A percentile compares a stretch with the other conserved stretches of the same genome.
Conservation (phyloP, 2,329 filamentous ascomycete species). For the Aciculosporium take region DNA sequence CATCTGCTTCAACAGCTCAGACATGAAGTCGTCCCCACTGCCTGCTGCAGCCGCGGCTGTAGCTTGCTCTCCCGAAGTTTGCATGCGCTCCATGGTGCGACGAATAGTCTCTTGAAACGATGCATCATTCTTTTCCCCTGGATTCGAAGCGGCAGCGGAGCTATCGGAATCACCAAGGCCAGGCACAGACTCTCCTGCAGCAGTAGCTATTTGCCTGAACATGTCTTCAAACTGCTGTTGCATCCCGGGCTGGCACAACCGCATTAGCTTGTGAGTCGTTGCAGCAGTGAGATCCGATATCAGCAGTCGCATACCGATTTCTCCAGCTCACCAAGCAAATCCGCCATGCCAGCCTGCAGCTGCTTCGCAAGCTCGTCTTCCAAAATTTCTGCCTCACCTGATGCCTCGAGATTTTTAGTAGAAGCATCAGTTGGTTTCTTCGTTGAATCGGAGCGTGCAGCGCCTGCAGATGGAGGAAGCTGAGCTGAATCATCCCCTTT, state of each 20-base stretch:
- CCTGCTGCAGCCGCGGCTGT: conserved; percentile 61
- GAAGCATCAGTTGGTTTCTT: conserved; percentile 19
- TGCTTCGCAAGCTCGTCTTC: conserved; percentile 73
- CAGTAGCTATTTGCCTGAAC: conserved; percentile 55
- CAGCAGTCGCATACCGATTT: conserved; percentile 33
- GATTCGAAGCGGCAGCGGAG: conserved; percentile 16
- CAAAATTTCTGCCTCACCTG: conserved; percentile 30
- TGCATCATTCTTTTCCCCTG: conserved; percentile 30
- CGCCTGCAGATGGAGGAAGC: conserved; percentile 11
- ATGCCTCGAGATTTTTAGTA: conserved; percentile 10
- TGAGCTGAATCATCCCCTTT: conserved; percentile 27
- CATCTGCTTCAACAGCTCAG: conserved; percentile 85
- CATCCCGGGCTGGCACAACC: conserved; percentile 45
- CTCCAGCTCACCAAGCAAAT: conserved; percentile 59
- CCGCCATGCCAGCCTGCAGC: conserved; percentile 81
- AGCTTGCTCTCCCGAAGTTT: conserved; percentile 71
- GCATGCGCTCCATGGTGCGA: conserved; percentile 92
- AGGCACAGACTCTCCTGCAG: conserved; percentile 14
- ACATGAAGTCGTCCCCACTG: conserved; percentile 62
- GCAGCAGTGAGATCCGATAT: neutral
- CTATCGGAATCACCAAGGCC: conserved; percentile 1
- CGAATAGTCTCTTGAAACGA: conserved; percentile 87
- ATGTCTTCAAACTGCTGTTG: conserved; percentile 65
- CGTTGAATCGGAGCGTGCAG: conserved; percentile 18
- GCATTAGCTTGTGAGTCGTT: neutral